phyloP scores from a whole-genome alignment of 2,329 filamentous ascomycete species.

The Fusarium nygamai region DNA sequence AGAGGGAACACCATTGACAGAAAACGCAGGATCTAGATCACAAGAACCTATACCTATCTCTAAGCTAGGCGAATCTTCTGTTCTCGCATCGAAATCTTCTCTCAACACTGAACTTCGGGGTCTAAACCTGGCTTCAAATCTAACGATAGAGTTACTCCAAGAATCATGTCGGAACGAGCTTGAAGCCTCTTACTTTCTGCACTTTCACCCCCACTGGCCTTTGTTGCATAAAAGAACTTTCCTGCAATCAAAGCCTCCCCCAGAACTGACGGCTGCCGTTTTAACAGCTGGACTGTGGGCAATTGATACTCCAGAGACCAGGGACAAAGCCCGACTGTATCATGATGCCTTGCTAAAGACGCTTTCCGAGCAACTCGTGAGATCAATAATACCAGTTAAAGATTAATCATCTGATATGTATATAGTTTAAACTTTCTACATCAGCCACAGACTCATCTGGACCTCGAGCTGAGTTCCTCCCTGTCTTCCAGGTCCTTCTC shows the following conservation, averaged over 20 bases:
- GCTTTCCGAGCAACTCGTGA: not conserved
- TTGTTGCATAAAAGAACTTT: not conserved
- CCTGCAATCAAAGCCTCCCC: not conserved
- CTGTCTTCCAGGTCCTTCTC: not conserved
- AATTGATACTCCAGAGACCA: not conserved
- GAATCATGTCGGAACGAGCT: not conserved
- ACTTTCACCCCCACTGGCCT: not conserved
- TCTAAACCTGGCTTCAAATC: not conserved
- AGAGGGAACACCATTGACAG: accelerated
- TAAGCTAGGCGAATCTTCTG: not conserved
- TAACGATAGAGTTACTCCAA: not conserved
- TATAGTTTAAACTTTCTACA: not conserved
- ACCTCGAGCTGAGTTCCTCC: not conserved
- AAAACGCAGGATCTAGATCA: not conserved
- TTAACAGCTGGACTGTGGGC: not conserved
- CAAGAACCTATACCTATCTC: not conserved
- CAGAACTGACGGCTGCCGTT: not conserved
- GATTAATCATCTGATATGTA: accelerated
- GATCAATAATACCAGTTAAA: not conserved
- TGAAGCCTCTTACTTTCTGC: not conserved
- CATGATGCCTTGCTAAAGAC: not conserved
- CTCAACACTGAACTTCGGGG: not conserved
- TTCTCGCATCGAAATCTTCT: accelerated
- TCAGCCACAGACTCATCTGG: not conserved
- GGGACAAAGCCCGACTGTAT: not conserved